Evolutionary conservation across 1,284 basidiomycete genomes (phyloP), one percentile per base, ranked within the genome.

Genomic region (Cutaneotrichosporon cyanovorans): DNA sequence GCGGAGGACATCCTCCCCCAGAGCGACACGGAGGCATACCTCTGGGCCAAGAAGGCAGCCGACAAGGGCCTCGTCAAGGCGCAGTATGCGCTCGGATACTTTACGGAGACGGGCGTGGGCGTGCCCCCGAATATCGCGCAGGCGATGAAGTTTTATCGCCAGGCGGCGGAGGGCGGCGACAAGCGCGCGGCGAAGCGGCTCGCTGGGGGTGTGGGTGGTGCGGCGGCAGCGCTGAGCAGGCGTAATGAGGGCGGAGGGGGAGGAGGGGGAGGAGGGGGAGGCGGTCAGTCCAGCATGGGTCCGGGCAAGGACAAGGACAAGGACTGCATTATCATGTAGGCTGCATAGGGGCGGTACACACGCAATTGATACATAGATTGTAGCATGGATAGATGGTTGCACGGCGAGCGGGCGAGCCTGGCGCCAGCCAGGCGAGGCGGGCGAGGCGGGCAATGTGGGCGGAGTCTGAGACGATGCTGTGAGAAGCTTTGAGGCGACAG

Each of bases 81-180:
- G 5, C 86, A 92, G 81, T 98, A 98, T 61, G 92, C 93, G 14
- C 84, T 93, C 1, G 93, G 93, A 5, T 98, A 98, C 75, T 98
- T 98, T 70, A 80, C 85, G 51, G 93, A 98, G 73, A 87, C 90
- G 31, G 89, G 88, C 36, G 87, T 92, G 51, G 89, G 88, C 42
- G 86, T 84, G 37, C 69, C 78, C 40, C 76, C 81, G 18, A 80
- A 81, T 65, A 75, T 80, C 58, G 70, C 76, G 51, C 81, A 85
- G 57, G 83, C 91, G 2, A 76, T 82, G 47, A 69, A 77, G 22
- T 97, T 85, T 79, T 98, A 93, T 77, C 85, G 85, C 70, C 80
- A 80, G 53, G 90, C 93, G 1, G 84, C 89, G 5, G 89, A 93
- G n/a, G 81, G 83, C 30, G 92, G 93, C 36, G 93, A 98, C 74